A percentile compares a stretch with the other conserved stretches of the same genome.
Conservation (phyloP, 257 asterid species). For the Solanum bukasovii region DNA sequence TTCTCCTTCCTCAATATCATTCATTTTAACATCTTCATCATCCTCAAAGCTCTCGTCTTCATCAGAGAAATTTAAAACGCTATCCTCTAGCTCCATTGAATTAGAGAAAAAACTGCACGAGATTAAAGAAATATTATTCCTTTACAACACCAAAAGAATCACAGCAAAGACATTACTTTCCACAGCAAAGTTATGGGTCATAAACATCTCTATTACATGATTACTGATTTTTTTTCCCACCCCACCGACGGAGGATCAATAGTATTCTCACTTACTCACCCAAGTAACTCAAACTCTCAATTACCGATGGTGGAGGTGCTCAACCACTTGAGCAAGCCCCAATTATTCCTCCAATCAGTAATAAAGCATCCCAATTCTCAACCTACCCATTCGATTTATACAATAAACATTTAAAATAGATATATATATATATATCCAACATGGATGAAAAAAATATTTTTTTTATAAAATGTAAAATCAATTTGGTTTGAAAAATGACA, state of each 20-base stretch:
- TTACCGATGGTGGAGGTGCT: background rate
- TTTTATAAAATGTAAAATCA: background rate
- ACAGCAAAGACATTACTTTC: background rate
- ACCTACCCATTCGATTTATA: background rate
- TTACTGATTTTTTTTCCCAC: background rate
- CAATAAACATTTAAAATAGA: background rate
- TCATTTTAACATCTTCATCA: constrained; percentile 64
- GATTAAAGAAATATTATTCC: background rate
- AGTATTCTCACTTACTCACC: background rate
- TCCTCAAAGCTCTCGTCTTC: constrained; percentile 45
- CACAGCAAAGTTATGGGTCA: background rate
- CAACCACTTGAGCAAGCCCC: background rate
- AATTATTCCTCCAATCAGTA: background rate
- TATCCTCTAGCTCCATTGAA: constrained; percentile 51
- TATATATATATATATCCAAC: background rate
- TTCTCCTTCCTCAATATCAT: constrained; percentile 83
- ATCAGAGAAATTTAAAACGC: constrained; percentile 40
- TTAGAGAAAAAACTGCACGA: background rate
- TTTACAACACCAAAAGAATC: background rate
- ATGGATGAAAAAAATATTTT: background rate
- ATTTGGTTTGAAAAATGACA: background rate
- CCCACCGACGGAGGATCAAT: background rate
- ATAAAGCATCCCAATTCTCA: background rate
- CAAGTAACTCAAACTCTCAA: background rate
- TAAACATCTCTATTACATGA: background rate